Evolutionary conservation across 2,329 filamentous ascomycete species (phyloP).

Genomic region (Rasamsonia emersonii): DNA sequence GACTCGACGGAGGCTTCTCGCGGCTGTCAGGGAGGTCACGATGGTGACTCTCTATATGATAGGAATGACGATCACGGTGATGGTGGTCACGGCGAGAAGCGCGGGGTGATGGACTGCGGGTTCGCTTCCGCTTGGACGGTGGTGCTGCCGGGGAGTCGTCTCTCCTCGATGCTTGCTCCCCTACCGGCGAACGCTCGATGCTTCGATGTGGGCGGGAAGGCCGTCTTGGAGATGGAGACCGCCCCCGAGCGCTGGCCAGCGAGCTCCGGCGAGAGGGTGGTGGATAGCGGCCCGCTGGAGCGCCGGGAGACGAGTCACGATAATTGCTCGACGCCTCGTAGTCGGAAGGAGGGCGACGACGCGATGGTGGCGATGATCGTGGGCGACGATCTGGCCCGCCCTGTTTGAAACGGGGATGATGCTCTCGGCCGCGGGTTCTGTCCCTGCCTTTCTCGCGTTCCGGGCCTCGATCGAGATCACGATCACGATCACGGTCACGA

Average conservation of each 20-base stretch:
- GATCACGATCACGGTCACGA: slow-evolving; percentile 24
- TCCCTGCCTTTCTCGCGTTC: slow-evolving; percentile 13
- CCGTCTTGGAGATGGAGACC: slow-evolving; percentile 12
- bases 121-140: slow-evolving; percentile 31
- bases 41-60: slow-evolving; percentile 28
- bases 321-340: slow-evolving; percentile 21
- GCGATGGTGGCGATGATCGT: slow-evolving; percentile 30
- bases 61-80: slow-evolving; percentile 16
- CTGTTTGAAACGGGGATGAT: slow-evolving; percentile 14
- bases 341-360: slow-evolving; percentile 20
- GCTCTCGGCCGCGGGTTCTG: slow-evolving; percentile 1
- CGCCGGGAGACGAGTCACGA: slow-evolving; percentile 21
- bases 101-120: slow-evolving; percentile 32
- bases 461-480: slow-evolving; percentile 35
- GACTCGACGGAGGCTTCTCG: slow-evolving; percentile 26
- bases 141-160: slow-evolving; percentile 24
- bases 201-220: slow-evolving; percentile 12
- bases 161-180: slow-evolving; percentile 17
- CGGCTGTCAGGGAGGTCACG: slow-evolving; percentile 27
- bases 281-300: slow-evolving; percentile 2
- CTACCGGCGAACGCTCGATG: slow-evolving; percentile 12
- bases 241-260: slow-evolving; percentile 15
- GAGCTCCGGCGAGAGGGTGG: slow-evolving; percentile 9
- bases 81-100: slow-evolving; percentile 19
- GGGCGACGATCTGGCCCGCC: slow-evolving; percentile 33